Conservation (phyloP, 192 early-diverging fungal species). For the Linnemannia zychae region DNA sequence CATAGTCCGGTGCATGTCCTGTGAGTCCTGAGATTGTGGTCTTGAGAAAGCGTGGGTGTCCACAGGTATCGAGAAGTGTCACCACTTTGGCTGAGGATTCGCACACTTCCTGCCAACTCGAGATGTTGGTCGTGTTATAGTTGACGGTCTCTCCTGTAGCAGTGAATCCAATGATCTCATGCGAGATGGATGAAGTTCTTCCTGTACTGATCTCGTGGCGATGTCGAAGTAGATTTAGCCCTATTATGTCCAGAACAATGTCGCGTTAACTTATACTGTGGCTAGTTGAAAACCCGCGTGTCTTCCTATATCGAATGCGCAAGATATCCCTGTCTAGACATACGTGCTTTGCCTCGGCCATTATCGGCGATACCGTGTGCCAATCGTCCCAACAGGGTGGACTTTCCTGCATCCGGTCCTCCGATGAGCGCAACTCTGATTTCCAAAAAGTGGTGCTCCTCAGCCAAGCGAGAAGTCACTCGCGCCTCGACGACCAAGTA, state of each 20-base stretch:
- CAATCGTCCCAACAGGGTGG: slow-evolving; percentile 87
- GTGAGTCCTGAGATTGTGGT: slow-evolving; percentile 94
- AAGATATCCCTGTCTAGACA: neutral
- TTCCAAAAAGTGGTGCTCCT: slow-evolving; percentile 79
- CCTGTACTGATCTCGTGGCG: slow-evolving; percentile 93
- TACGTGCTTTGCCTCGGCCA: slow-evolving; percentile 82
- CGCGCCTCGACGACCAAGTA: slow-evolving; percentile 83
- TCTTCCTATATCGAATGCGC: neutral
- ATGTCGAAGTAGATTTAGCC: slow-evolving; percentile 90
- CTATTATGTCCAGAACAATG: neutral
- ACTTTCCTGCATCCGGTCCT: slow-evolving; percentile 84
- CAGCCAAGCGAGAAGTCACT: slow-evolving; percentile 71
- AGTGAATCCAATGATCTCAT: slow-evolving; percentile 89
- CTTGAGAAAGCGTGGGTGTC: slow-evolving; percentile 88
- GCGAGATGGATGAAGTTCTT: slow-evolving; percentile 90
- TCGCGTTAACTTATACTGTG: neutral
- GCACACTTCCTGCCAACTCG: slow-evolving; percentile 88
- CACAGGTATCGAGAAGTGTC: slow-evolving; percentile 91
- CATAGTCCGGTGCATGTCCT: slow-evolving; percentile 89
- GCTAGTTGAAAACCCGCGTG: neutral
- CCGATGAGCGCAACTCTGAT: slow-evolving; percentile 89
- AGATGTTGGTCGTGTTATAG: slow-evolving; percentile 74
- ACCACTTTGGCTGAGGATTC: slow-evolving; percentile 80
- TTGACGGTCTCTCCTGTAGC: slow-evolving; percentile 78
- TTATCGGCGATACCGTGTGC: slow-evolving; percentile 89